Conservation (phyloP, 805 yeast species). For the Candida dendrica region DNA sequence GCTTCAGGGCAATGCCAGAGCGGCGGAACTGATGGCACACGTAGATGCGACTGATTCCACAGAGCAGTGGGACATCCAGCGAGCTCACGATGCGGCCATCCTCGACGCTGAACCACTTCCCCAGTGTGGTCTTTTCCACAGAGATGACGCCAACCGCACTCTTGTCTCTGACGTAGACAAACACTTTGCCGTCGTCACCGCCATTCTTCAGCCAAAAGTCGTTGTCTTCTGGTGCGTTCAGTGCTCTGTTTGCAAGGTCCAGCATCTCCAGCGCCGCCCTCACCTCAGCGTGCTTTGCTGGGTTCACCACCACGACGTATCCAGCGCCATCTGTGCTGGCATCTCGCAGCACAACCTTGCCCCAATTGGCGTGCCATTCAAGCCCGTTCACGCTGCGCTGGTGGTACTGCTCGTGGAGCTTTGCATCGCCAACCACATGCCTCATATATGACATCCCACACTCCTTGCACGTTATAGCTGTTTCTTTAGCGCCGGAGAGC, state of each 20-base stretch:
- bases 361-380: constrained; percentile 37
- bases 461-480: constrained; percentile 29
- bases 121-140: constrained; percentile 38
- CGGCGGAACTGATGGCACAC: constrained; percentile 39
- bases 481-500: not conserved
- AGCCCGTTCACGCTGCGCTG: constrained; percentile 39
- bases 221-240: constrained; percentile 52
- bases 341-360: constrained; percentile 10
- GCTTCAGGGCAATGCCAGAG: constrained; percentile 38
- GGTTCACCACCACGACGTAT: constrained; percentile 28
- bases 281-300: constrained; percentile 24
- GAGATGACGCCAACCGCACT: constrained; percentile 51
- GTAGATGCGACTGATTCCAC: constrained; percentile 46
- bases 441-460: constrained; percentile 50
- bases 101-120: constrained; percentile 55
- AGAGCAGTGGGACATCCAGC: constrained; percentile 29
- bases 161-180: constrained; percentile 37
- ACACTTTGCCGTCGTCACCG: constrained; percentile 34
- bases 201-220: constrained; percentile 28
- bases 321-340: constrained; percentile 18
- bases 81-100: constrained; percentile 44
- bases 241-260: constrained; percentile 48
- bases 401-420: constrained; percentile 48
- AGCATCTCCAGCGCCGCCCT: constrained; percentile 33
- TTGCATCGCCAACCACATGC: constrained; percentile 33